Evolutionary conservation across 139 green algal genomes (phyloP), one percentile per base, ranked within the genome.

Genomic region (Closterium sp.): DNA sequence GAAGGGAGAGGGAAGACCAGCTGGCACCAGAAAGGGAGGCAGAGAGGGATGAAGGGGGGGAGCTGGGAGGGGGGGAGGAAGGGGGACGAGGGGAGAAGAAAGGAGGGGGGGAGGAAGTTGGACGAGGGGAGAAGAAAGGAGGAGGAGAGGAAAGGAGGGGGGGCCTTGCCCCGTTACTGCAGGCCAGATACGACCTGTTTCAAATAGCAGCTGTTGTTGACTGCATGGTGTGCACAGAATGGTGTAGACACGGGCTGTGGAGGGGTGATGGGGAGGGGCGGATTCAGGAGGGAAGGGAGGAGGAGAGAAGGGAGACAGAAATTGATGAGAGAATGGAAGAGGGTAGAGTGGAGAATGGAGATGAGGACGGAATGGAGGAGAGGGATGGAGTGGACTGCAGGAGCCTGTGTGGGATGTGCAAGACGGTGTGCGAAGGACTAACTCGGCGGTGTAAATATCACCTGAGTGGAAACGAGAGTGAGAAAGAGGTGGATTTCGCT

Each of bases 221-320:
- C 25, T 1, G 25, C 25, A 76, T 76, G 55, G 55, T 76, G 23
- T 3, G 4, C 16, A 90, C n/a, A 1, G 25, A 55, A 23, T 86
- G 34, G 88, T 31, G 85, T 55, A 91, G 85, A 84, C 31, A 90
- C 23, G 89, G 88, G n/a, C 30, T 88, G 84, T 33, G 34, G 32
- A 9, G 0, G 84, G 25, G 88, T 23, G 83, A 91, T 19, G 76
- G n/a, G 83, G 88, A 91, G 34, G n/a, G 9, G 8, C 8, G 88
- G 69, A 66, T 28, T 55, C 10, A 23, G 81, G 25, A 91, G 88
- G 88, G 76, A 55, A 23, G 28, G 88, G 89, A 5, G 88, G 88
- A 91, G 88, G 88, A 91, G 66, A 88, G 76, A 64, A 88, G 66
- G 31, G 91, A 19, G 38, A 9, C 9, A 10, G 4, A 9, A 6